Base-by-base conservation (phyloP, 441 rosid genomes). In the Gossypium laxum region DNA sequence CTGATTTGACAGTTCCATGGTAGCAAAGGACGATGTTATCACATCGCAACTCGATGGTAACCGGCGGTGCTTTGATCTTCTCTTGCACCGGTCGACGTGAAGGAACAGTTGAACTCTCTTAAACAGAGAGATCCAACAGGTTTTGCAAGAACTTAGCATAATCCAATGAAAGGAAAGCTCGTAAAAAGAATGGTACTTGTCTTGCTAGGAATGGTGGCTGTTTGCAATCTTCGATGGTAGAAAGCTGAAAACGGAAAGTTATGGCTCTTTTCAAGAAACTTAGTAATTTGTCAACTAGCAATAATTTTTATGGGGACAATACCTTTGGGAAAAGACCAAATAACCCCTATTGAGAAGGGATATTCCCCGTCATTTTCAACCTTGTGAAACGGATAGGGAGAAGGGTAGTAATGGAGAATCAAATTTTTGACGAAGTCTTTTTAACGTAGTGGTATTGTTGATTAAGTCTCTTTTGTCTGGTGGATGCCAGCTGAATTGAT, bases 1-100 rank as follows among this genome's bases (percentile, higher is more conserved):
- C 26, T 77, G 80, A 72, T 21, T 19, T 4, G 74, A 62, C 7
- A 69, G 54, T n/a, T 73, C 86, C 83, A 79, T 75, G 60, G 82
- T 56, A 2, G 78, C 75, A 21, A 85, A 82, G 48, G 86, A 61
- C 3, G 84, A 60, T 10, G 74, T 54, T 63, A 59, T 72, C 47
- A 15, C 41, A 63, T 80, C 79, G 38, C 79, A 50, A 65, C 73
- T 50, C 3, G 80, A 79, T 24, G 74, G 58, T n/a, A 72, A 15
- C 24, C 22, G 52, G 54, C 21, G 66, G 24, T 2, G 73, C 3
- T 43, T 74, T 10, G 59, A 55, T 14, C 21, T 65, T 54, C 72
- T 72, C 58, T 45, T 73, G 28, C 47, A 15, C 22, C 0, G 47
- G 38, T 57, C 62, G 18, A 34, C 38, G 28, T 58, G 75, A 19